Evolutionary conservation across 2,329 filamentous ascomycete species (phyloP), one percentile per base, ranked within the genome.

Genomic region (Macroventuria anomochaeta): DNA sequence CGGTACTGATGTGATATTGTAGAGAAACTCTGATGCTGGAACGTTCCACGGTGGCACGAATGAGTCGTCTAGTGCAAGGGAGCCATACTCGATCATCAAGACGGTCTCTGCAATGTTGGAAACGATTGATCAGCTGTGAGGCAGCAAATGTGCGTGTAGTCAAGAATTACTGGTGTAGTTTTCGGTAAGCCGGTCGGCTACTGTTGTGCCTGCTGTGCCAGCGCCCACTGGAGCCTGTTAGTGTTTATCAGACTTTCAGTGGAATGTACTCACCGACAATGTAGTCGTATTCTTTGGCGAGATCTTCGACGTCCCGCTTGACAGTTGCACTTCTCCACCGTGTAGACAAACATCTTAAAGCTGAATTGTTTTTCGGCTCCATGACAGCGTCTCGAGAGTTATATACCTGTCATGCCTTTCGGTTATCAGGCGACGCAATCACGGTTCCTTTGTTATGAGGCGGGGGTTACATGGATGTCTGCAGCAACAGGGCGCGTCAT

Each of bases 31-130:
- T 7, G 59, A 57, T 5, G 62, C 55, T 5, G 65, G 62, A 13
- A 61, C 55, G 31, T 58, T 65, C 15, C 60, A 58, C 0, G 64
- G 64, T 6, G 67, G 65, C 13, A 69, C 47, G 38, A 67, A 58
- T 32, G 66, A 54, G 17, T 46, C 49, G 28, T 64, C 61, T 48
- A 69, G 63, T 15, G 42, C 36, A 31, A 70, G 64, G 0, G 62
- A 61, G 18, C 66, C 68, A 31, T 55, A 64, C 40, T 71, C 68
- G n/a, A 71, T 53, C 13, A 71, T 68, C 3, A 71, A 57, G 2
- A 70, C 66, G 11, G 54, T 59, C 3, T 58, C 65, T 70, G 23
- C 15, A 21, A 15, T 21, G 11, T 3, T 33, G 13, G 15, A 17
- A 25, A 26, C n/a, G 7, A 15, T 17, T 21, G 1, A 18, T 29